phyloP scores from a whole-genome alignment of 345 rosid genomes.

The Populus tremula region DNA sequence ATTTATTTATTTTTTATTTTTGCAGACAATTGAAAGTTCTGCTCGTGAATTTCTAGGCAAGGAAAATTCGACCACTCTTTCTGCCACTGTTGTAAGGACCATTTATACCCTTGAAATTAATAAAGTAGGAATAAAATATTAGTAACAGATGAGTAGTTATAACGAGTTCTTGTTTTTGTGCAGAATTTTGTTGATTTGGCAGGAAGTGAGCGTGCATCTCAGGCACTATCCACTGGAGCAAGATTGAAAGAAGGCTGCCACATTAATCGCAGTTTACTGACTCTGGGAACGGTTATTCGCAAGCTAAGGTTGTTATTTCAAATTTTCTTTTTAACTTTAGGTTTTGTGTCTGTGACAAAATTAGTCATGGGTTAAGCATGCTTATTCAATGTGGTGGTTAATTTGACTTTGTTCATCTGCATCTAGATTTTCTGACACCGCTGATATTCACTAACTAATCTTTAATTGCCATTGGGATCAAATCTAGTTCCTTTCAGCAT shows the following conservation, averaged over 20 bases:
- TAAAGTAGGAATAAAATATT: neutral
- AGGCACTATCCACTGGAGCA: conserved; percentile 78
- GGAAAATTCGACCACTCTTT: conserved; percentile 80
- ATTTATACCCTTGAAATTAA: neutral
- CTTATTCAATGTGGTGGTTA: neutral
- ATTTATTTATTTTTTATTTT: conserved; percentile 12
- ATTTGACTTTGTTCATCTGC: neutral
- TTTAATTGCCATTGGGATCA: neutral
- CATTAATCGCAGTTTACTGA: conserved; percentile 91
- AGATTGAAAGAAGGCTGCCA: conserved; percentile 98
- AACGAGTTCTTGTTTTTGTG: conserved; percentile 22
- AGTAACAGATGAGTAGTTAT: conserved; percentile 1
- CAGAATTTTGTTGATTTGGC: conserved; percentile 96
- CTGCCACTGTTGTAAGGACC: conserved; percentile 83
- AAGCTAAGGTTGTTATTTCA: conserved; percentile 67
- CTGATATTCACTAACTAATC: neutral
- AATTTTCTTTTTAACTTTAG: neutral
- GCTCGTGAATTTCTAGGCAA: conserved; percentile 93
- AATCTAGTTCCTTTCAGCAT: neutral
- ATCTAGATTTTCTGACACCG: neutral
- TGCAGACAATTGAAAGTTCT: conserved; percentile 88
- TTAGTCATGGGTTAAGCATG: neutral
- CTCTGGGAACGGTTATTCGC: conserved; percentile 91
- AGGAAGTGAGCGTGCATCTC: conserved; percentile 97
- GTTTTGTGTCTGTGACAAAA: neutral